phyloP scores from a whole-genome alignment of 352 stramenopile genomes.

The Pythium sukuiense region DNA sequence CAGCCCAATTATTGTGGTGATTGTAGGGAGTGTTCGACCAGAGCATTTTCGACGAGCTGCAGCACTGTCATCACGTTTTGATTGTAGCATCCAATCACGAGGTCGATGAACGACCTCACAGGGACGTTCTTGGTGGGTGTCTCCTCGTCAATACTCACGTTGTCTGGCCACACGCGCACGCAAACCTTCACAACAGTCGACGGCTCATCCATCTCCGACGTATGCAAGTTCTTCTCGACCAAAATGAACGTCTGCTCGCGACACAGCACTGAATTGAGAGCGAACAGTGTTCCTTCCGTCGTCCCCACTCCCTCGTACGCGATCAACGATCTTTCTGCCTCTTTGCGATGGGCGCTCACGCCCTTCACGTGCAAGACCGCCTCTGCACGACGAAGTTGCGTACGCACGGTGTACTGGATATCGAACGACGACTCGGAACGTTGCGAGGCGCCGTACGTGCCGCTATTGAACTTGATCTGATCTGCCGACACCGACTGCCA shows the following conservation, averaged over 20 bases:
- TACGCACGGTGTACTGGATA: background rate
- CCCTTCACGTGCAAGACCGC: background rate
- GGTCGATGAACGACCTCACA: slow-evolving; percentile 9
- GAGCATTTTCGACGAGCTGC: slow-evolving; percentile 1
- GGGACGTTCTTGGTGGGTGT: background rate
- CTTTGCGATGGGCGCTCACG: background rate
- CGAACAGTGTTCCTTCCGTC: slow-evolving; percentile 1
- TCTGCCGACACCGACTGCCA: background rate
- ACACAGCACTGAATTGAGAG: background rate
- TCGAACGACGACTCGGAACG: background rate
- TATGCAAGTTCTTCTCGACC: slow-evolving; percentile 56
- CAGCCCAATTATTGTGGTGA: too few species aligned
- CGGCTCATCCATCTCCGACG: slow-evolving; percentile 13
- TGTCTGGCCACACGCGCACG: slow-evolving; percentile 2
- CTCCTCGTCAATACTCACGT: background rate
- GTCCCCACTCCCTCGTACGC: slow-evolving; percentile 1
- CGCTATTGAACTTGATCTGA: background rate
- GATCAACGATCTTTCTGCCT: background rate
- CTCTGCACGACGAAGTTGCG: slow-evolving; percentile 3
- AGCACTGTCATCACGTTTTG: background rate
- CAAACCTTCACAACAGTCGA: slow-evolving; percentile 9
- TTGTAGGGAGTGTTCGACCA: background rate
- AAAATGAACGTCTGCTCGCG: slow-evolving; percentile 2
- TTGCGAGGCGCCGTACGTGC: background rate
- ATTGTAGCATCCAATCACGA: slow-evolving; percentile 7